phyloP scores from a whole-genome alignment of 805 yeast species.

The Candida verbasci region DNA sequence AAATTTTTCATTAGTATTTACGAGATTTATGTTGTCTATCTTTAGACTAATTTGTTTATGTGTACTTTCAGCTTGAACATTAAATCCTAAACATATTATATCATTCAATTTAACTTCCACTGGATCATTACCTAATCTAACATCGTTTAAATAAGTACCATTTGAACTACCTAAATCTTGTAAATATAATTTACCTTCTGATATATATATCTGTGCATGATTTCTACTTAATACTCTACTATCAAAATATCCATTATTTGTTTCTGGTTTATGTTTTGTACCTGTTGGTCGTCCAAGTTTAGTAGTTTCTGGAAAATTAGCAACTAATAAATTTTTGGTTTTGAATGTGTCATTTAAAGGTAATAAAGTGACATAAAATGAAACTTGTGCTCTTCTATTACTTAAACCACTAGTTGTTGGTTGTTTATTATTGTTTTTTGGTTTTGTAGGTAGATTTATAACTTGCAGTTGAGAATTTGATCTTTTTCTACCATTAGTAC shows the following conservation, averaged over 20 bases:
- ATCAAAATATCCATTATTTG: constrained; percentile 90
- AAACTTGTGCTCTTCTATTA: constrained; percentile 21
- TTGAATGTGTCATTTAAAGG: constrained; percentile 82
- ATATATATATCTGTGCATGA: constrained; percentile 84
- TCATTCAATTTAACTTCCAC: constrained; percentile 75
- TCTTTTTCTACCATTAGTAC: constrained; percentile 20
- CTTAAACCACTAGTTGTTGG: neutral
- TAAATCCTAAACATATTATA: constrained; percentile 89
- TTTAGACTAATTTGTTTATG: constrained; percentile 86
- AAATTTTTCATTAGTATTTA: constrained; percentile 14
- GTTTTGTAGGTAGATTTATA: constrained; percentile 19
- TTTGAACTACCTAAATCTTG: constrained; percentile 88
- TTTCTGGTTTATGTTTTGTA: constrained; percentile 50
- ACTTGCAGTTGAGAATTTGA: constrained; percentile 43
- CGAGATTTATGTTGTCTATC: constrained; percentile 67
- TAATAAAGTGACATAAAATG: constrained; percentile 63
- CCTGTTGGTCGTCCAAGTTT: constrained; percentile 89
- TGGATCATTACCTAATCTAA: constrained; percentile 57
- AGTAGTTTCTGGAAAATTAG: constrained; percentile 74
- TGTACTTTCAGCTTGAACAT: constrained; percentile 61
- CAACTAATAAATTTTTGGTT: constrained; percentile 72
- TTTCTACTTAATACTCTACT: constrained; percentile 88
- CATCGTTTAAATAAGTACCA: constrained; percentile 88
- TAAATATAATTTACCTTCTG: constrained; percentile 62
- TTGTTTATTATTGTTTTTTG: neutral